Evolutionary conservation across 1,284 basidiomycete genomes (phyloP), one percentile per base, ranked within the genome.

Genomic region (Fomitiporia mediterranea): DNA sequence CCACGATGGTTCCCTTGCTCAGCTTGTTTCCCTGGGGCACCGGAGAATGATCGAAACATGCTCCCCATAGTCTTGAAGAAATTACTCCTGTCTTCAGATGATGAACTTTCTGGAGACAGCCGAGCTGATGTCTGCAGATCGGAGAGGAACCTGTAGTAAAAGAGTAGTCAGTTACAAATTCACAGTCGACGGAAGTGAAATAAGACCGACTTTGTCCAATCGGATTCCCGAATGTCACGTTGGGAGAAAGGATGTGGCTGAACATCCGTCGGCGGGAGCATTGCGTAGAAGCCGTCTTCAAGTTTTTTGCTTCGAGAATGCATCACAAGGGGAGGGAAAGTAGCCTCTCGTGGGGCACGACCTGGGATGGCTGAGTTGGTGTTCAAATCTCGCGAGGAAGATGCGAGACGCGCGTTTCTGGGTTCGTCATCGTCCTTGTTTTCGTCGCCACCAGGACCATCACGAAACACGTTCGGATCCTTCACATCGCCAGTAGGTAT

Each of bases 161-260:
- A 30, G 7, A 28, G 13, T 7, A 28, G 35, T 34, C 4, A 50
- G 38, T 9, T 21, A 27, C 15, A 3, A 46, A 34, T 37, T 1
- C 4, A n/a, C 13, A 1, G 3, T 27, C 3, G 17, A 43, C n/a
- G 21, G n/a, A 35, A n/a, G 15, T 3, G 13, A 19, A 19, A 4
- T 4, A 35, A 25, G 15, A 40, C 55, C 21, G 15, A 56, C 55
- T 51, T 50, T 30, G 28, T 50, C 59, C 59, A 60, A 30, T 60
- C 59, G 5, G 19, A 2, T 40, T 54, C 56, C 3, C 25, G 4
- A 0, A 60, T 47, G 23, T 51, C 39, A 2, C 56, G 13, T 11
- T 35, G 38, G 2, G 27, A 7, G 48, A 60, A 60, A 2, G 59
- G 59, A 25, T 60, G 59, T 2, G 56, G 59, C 19, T 57, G 35